Evolutionary conservation across 345 rosid species (phyloP).

Genomic region (Eucalyptus cloeziana): DNA sequence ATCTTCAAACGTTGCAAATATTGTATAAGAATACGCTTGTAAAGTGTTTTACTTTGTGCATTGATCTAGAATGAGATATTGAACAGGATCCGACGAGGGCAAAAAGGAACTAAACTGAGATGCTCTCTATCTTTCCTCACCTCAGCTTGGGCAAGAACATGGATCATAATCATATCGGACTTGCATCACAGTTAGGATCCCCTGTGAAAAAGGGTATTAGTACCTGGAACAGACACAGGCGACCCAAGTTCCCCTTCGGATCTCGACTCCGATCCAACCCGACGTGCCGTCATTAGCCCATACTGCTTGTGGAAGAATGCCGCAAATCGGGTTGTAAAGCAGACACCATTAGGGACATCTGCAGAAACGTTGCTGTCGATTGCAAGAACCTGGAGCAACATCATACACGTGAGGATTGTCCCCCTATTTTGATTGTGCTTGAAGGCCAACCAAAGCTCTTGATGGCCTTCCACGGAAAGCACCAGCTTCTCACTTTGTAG

Average conservation of each 20-base stretch:
- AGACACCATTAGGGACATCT: neutral
- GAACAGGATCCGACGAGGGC: neutral
- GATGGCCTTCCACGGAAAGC: neutral
- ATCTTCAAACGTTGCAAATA: neutral
- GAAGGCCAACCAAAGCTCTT: neutral
- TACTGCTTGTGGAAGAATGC: neutral
- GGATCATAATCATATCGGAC: neutral
- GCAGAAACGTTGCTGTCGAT: neutral
- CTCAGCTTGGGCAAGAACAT: neutral
- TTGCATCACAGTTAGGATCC: neutral
- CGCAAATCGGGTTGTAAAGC: neutral
- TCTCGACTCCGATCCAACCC: fast-evolving
- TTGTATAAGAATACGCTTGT: fast-evolving
- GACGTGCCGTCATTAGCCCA: neutral
- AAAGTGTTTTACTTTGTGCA: neutral
- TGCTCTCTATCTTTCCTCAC: neutral
- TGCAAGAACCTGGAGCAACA: neutral
- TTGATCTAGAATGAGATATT: neutral
- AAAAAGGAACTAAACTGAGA: neutral
- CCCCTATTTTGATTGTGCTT: neutral
- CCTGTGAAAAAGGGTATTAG: neutral
- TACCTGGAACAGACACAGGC: neutral
- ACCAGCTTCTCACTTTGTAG: conserved; percentile 1
- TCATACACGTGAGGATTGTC: neutral
- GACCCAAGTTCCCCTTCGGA: neutral